Base-by-base conservation (phyloP, 352 stramenopile genomes). In the Thalassiosira livingstoniorum region DNA sequence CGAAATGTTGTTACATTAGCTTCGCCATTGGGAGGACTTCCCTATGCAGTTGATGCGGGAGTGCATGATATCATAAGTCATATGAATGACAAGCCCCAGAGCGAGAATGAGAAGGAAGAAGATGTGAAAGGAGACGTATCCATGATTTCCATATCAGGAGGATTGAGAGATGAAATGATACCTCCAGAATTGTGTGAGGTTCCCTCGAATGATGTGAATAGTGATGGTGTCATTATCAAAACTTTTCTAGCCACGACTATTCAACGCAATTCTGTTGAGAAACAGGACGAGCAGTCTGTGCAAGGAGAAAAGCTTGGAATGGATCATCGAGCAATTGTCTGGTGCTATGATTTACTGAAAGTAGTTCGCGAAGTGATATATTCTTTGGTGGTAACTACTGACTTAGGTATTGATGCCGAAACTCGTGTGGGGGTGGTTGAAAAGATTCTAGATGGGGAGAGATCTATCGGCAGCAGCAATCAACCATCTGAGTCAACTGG, bases 321-420 rank as follows among this genome's bases (percentile, higher is more conserved):
- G 86, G 90, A 94, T 78, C 87, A 94, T 79, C 75, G 78, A 62
- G 85, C 86, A 15, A 92, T 93, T 73, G 86, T 91, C n/a, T 94
- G 87, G 90, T 94, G 90, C 66, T 83, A 91, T 71, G 78, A 89
- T 78, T 43, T 93, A 18, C 70, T 94, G 2, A 65, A 72, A 18
- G 21, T 74, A 35, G 79, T 92, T 18, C 83, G 87, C 57, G 66
- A 76, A 55, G 31, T 84, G 1, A 82, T 87, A 39, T 86, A 83
- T 61, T 32, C 75, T 29, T 63, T 85, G 31, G 71, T 67, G 3
- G 29, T 78, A 4, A 53, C 71, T 64, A 75, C 64, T 42, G 64
- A 85, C 32, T 62, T 64, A 54, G 65, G 62, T 57, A 31, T 80
- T 18, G 15, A 23, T 60, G 31, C 77, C 7, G 53, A 57, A 4